Evolutionary conservation across 345 rosid species (phyloP).

Genomic region (Salix suchowensis): DNA sequence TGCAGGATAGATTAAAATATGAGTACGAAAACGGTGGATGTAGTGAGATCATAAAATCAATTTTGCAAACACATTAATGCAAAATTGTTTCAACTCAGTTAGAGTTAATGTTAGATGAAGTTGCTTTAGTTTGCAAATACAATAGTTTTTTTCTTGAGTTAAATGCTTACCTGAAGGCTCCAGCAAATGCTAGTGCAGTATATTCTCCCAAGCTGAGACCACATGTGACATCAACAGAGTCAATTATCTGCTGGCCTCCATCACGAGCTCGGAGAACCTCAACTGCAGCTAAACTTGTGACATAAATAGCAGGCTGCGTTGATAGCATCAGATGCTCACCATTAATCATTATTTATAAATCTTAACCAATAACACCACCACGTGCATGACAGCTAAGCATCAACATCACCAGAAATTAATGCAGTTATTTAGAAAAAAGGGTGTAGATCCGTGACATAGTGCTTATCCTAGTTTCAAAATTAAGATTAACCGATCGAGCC

Average conservation of each 20-base stretch:
- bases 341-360: neutral
- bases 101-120: neutral
- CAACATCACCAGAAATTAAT: neutral
- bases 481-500: neutral
- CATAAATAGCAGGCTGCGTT: conserved; percentile 95
- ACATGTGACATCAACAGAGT: conserved; percentile 88
- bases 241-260: conserved; percentile 80
- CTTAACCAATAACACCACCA: neutral
- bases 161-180: conserved; percentile 73
- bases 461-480: neutral
- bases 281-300: conserved; percentile 96
- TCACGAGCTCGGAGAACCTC: conserved; percentile 81
- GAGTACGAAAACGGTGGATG: neutral
- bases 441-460: neutral
- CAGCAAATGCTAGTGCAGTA: conserved; percentile 93
- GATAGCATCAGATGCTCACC: neutral
- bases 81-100: neutral
- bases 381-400: neutral
- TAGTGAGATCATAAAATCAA: neutral
- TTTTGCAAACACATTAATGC: neutral
- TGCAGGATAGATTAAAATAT: neutral
- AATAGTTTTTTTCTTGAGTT: neutral
- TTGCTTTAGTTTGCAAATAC: neutral
- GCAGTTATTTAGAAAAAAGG: neutral
- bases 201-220: conserved; percentile 99